Percentiles rank a stretch among this genome's conserved stretches.
These are phyloP conservation scores for Blumeriella jaapii DNA, from an alignment of 2,329 filamentous ascomycete species.

Conservation along the genomic window DNA sequence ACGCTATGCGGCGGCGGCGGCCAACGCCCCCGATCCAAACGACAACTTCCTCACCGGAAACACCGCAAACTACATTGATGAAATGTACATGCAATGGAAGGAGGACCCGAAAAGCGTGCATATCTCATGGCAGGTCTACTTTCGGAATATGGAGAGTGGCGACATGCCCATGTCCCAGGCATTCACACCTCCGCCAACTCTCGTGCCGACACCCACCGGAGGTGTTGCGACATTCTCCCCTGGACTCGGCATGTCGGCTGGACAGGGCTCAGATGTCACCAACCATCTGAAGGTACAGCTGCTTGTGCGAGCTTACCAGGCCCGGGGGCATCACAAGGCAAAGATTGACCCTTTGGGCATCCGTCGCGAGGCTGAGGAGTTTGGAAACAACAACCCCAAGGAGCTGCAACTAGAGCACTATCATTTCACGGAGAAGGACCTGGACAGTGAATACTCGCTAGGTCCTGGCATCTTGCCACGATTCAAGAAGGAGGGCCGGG, in stretches of 20 bases:
- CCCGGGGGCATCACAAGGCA: conserved; percentile 95
- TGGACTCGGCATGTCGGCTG: conserved; percentile 51
- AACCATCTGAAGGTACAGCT: conserved; percentile 98
- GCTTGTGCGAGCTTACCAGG: conserved; percentile 93
- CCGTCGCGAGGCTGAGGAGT: conserved; percentile 70
- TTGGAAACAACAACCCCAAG: conserved; percentile 78
- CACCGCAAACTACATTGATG: conserved; percentile 97
- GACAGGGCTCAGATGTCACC: conserved; percentile 69
- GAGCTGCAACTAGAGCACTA: conserved; percentile 91
- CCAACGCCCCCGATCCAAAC: conserved; percentile 60
- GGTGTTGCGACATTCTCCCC: conserved; percentile 65
- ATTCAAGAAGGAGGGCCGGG: conserved; percentile 76
- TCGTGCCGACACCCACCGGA: conserved; percentile 72
- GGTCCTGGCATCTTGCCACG: conserved; percentile 91
- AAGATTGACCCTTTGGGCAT: conserved; percentile 95
- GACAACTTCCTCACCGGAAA: conserved; percentile 95
- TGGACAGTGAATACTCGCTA: conserved; percentile 83
- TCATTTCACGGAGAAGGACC: conserved; percentile 85
- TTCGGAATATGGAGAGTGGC: conserved; percentile 97
- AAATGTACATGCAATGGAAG: conserved; percentile 99
- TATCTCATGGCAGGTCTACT: conserved; percentile 98
- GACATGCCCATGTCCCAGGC: conserved; percentile 97
- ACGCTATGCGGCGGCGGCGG: conserved; percentile 43
- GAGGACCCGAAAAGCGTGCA: conserved; percentile 87
- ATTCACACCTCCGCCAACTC: conserved; percentile 88